These are phyloP conservation scores for Fusarium camptoceras DNA, from an alignment of 2,329 filamentous ascomycete genomes.

Conservation along the genomic window DNA sequence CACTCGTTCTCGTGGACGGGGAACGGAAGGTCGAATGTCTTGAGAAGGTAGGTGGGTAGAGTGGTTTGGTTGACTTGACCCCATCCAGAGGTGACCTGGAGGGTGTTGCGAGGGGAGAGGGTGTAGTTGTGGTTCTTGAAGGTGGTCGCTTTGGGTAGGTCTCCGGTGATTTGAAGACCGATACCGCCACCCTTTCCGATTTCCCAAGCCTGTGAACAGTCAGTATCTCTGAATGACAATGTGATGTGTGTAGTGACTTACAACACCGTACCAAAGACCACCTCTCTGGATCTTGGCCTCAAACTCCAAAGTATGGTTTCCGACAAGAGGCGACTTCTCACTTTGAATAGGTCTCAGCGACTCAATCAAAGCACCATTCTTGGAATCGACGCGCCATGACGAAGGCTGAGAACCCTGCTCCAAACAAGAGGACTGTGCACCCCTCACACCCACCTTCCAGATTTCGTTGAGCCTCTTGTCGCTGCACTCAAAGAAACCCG, in stretches of 20 bases:
- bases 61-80: conserved; percentile 18
- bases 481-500: conserved; percentile 3
- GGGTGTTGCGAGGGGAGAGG: not conserved
- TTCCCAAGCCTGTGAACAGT: not conserved
- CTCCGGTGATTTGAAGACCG: conserved; percentile 9
- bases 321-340: not conserved
- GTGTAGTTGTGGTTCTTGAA: conserved; percentile 11
- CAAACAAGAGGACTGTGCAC: not conserved
- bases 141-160: not conserved
- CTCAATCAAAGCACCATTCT: not conserved
- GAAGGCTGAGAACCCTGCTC: not conserved
- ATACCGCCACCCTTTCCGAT: not conserved
- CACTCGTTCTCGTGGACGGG: conserved; percentile 6
- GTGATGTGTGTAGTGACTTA: not conserved
- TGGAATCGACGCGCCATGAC: conserved; percentile 2
- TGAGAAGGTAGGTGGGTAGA: conserved; percentile 7
- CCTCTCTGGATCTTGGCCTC: conserved; percentile 5
- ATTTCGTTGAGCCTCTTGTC: conserved; percentile 7
- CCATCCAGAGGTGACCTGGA: not conserved
- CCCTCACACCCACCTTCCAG: not conserved
- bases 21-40: conserved; percentile 4
- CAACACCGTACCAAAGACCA: conserved; percentile 10
- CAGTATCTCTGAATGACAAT: not conserved
- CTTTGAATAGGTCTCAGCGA: conserved; percentile 7
- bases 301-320: conserved; percentile 13